Percentiles rank a stretch among this genome's conserved stretches.
Evolutionary conservation across 148 eudicot genomes (phyloP).

Genomic region (Vaccinium corymbosum): DNA sequence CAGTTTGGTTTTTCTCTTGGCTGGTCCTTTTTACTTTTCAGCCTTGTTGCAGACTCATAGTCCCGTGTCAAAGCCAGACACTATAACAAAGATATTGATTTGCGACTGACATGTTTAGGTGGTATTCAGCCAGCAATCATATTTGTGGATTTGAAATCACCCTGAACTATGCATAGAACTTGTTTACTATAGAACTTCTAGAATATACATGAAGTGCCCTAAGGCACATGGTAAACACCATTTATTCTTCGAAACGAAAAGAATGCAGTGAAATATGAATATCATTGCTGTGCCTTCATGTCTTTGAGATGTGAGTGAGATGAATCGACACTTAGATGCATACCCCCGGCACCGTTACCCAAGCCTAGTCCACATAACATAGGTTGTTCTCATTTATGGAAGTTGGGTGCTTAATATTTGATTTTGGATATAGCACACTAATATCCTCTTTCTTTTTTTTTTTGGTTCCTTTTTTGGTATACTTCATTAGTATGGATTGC

Average conservation of each 20-base stretch:
- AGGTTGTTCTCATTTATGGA: neutral
- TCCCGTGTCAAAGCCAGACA: neutral
- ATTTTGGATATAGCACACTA: neutral
- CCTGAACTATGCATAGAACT: neutral
- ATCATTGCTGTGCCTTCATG: neutral
- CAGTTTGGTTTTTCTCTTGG: neutral
- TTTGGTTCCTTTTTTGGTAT: neutral
- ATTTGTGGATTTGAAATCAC: neutral
- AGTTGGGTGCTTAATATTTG: neutral
- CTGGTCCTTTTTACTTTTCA: neutral
- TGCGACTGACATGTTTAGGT: neutral
- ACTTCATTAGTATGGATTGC: neutral
- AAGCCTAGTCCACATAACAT: neutral
- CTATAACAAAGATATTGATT: neutral
- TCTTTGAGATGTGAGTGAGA: neutral
- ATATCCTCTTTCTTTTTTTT: neutral
- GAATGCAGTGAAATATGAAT: neutral
- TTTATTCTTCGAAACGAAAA: neutral
- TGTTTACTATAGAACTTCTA: neutral
- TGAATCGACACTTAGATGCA: neutral
- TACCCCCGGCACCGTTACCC: neutral
- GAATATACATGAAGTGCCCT: neutral
- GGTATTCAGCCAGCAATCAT: neutral
- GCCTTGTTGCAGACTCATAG: neutral
- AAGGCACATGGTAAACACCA: neutral